A percentile compares a stretch with the other conserved stretches of the same genome.
Evolutionary conservation across 1,139 yeast genomes (phyloP).

Genomic region (Yamadazyma jaroonii): DNA sequence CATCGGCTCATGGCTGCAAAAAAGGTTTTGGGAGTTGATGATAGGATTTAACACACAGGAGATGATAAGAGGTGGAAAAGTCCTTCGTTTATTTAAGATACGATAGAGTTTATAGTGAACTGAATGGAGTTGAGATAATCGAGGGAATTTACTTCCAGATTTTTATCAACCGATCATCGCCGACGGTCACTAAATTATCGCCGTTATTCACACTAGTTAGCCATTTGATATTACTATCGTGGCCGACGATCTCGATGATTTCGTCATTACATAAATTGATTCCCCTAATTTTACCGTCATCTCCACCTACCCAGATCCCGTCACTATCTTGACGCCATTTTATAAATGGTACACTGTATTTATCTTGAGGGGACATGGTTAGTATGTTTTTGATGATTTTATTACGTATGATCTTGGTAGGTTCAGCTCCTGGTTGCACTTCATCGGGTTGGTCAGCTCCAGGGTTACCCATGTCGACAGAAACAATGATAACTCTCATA

Average conservation of each 20-base stretch:
- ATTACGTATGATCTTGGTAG: slow-evolving; percentile 27
- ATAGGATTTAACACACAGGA: neutral
- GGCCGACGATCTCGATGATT: slow-evolving; percentile 25
- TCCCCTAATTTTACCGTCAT: slow-evolving; percentile 66
- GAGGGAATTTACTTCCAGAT: slow-evolving; percentile 9
- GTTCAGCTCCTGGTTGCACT: slow-evolving; percentile 1
- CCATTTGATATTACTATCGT: slow-evolving; percentile 50
- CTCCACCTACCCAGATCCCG: slow-evolving; percentile 71
- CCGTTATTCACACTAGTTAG: slow-evolving; percentile 25
- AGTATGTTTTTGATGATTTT: slow-evolving; percentile 55
- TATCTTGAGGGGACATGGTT: slow-evolving; percentile 69
- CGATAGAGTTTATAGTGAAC: neutral
- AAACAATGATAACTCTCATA: slow-evolving; percentile 53
- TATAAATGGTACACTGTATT: slow-evolving; percentile 57
- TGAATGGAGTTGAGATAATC: neutral
- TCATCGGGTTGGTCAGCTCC: slow-evolving; percentile 1
- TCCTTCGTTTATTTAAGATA: no score
- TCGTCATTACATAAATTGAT: slow-evolving; percentile 38
- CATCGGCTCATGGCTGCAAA: no score
- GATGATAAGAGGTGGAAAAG: no score
- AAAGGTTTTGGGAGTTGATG: no score
- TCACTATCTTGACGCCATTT: slow-evolving; percentile 27
- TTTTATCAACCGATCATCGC: slow-evolving; percentile 13
- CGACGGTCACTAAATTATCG: slow-evolving; percentile 16
- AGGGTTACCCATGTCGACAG: slow-evolving; percentile 26